These are phyloP conservation scores for Solanum ahanhuiri DNA, from an alignment of 257 asterid species.

Conservation along the genomic window DNA sequence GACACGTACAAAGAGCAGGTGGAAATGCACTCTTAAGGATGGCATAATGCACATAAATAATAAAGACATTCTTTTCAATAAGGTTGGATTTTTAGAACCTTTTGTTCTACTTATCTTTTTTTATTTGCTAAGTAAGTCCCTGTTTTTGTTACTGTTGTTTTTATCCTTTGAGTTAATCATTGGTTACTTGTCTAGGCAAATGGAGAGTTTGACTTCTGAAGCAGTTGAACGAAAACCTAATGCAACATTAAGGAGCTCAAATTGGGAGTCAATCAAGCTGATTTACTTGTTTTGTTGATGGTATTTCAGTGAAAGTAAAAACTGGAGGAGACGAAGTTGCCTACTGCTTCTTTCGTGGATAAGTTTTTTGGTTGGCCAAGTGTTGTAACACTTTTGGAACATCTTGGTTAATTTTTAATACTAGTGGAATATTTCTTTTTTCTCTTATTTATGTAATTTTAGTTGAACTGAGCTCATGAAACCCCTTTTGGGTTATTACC, in stretches of 20 bases:
- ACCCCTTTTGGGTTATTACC: not conserved
- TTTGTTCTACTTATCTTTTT: not conserved
- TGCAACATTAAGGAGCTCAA: not conserved
- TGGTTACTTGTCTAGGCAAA: conserved; percentile 45
- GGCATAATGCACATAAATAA: conserved; percentile 97
- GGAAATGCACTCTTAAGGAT: conserved; percentile 92
- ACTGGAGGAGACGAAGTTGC: conserved; percentile 8
- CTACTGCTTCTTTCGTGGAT: conserved; percentile 8
- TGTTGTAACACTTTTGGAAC: not conserved
- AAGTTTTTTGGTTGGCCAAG: conserved; percentile 17
- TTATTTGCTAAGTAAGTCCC: not conserved
- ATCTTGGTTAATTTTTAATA: conserved; percentile 6
- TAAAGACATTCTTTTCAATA: conserved; percentile 73
- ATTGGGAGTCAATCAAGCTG: not conserved
- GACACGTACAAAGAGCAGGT: conserved; percentile 95
- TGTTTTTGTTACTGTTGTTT: not conserved
- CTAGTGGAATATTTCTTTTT: not conserved
- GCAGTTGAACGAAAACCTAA: conserved; percentile 3
- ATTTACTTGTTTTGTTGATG: not conserved
- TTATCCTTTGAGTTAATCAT: not conserved
- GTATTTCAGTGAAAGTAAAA: conserved; percentile 6
- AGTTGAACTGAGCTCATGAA: not conserved
- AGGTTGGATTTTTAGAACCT: conserved; percentile 14
- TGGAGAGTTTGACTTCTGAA: conserved; percentile 84
- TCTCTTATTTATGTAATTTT: not conserved